phyloP scores from a whole-genome alignment of 106 monocot genomes.

The Phalaenopsis aphrodite region DNA sequence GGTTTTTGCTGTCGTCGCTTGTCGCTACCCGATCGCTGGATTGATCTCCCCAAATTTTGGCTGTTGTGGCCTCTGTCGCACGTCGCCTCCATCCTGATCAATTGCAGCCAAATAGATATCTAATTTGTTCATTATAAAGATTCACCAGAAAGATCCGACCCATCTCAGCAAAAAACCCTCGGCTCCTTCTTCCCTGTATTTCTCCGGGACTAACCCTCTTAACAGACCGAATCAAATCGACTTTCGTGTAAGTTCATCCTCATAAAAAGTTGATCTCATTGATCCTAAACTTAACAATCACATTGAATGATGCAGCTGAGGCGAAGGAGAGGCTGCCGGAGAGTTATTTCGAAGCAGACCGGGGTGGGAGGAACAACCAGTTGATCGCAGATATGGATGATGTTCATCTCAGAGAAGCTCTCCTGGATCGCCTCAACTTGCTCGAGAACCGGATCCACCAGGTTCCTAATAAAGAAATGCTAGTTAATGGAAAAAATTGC shows the following conservation, averaged over 20 bases:
- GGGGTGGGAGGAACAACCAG: conserved; percentile 15
- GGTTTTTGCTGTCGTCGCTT: too few relatives aligned
- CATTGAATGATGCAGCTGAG: conserved; percentile 34
- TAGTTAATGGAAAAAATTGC: too few relatives aligned
- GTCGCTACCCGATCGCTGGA: too few relatives aligned
- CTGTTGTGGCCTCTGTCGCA: too few relatives aligned
- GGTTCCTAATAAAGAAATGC: conserved; percentile 10
- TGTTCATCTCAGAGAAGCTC: conserved; percentile 30
- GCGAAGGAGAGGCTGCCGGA: conserved; percentile 36
- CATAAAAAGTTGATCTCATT: too few relatives aligned
- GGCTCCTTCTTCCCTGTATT: too few relatives aligned
- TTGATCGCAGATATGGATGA: conserved; percentile 26
- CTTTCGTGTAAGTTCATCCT: conserved; percentile 18
- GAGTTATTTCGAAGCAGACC: conserved; percentile 26
- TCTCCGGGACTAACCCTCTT: background rate
- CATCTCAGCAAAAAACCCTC: too few relatives aligned
- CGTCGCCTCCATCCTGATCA: too few relatives aligned
- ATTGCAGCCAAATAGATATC: too few relatives aligned
- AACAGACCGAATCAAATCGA: conserved; percentile 39
- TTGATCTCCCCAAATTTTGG: too few relatives aligned
- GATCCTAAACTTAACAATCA: background rate
- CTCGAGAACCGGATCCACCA: conserved; percentile 57
- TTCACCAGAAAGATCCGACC: too few relatives aligned
- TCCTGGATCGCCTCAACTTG: conserved; percentile 50
- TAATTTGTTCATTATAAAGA: too few relatives aligned